Conservation (phyloP, 352 stramenopile genomes). For the Pythium plurisporium region DNA sequence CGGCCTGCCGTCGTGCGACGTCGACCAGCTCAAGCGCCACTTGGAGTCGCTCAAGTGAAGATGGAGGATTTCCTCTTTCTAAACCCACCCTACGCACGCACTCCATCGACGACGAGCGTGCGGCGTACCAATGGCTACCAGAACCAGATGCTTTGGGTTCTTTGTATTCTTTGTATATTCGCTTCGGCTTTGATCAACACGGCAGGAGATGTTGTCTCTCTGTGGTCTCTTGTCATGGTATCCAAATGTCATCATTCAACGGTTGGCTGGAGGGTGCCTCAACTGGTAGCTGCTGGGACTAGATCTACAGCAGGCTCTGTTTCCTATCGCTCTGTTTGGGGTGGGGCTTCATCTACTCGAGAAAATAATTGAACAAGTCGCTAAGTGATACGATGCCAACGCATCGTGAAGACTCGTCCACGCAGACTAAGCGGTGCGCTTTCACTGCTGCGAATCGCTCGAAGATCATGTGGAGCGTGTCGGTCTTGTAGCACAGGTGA, state of each 20-base stretch:
- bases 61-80: too few relatives aligned
- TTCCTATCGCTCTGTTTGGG: conserved; percentile 14
- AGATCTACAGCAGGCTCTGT: too few relatives aligned
- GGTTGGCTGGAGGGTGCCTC: not conserved
- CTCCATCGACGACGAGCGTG: not conserved
- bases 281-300: not conserved
- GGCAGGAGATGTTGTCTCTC: not conserved
- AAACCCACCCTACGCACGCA: too few relatives aligned
- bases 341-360: conserved; percentile 58
- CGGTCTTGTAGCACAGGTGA: conserved; percentile 84
- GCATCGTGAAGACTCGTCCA: conserved; percentile 80
- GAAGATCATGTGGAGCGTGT: conserved; percentile 89
- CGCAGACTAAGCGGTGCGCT: conserved; percentile 81
- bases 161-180: not conserved
- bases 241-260: not conserved
- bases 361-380: conserved; percentile 91
- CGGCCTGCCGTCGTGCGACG: conserved; percentile 68
- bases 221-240: not conserved
- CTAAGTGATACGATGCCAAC: conserved; percentile 84
- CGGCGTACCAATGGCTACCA: not conserved
- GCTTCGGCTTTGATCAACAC: not conserved
- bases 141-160: too few relatives aligned
- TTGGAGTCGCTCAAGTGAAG: conserved; percentile 51
- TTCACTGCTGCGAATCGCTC: conserved; percentile 84
- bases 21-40: conserved; percentile 74